Percentiles rank a stretch among this genome's conserved stretches.
Conservation (phyloP, 176 grass and related monocot genomes). For the Otatea glauca region DNA sequence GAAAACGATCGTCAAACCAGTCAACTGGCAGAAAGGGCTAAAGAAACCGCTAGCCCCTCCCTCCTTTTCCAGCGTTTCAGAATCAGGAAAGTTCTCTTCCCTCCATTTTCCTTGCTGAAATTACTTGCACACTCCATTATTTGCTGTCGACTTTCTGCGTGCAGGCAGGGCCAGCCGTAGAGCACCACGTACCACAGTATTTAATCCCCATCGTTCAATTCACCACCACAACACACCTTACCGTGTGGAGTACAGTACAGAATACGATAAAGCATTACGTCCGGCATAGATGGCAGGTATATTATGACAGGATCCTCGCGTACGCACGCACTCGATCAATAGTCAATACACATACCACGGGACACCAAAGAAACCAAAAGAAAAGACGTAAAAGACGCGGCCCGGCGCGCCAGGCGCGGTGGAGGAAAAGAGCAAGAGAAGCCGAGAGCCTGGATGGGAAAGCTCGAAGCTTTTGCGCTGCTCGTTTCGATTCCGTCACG, state of each 20-base stretch:
- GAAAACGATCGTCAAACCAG: background rate
- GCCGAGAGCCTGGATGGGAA: background rate
- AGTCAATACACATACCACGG: background rate
- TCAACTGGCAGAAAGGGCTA: too few species aligned
- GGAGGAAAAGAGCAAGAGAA: background rate
- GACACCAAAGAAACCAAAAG: background rate
- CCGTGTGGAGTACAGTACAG: background rate
- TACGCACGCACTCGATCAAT: background rate
- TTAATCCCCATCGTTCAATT: background rate
- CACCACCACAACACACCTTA: background rate
- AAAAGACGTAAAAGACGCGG: background rate
- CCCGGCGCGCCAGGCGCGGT: constrained; percentile 8
- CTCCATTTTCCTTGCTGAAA: background rate
- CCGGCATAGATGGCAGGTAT: background rate
- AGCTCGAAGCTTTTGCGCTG: constrained; percentile 28
- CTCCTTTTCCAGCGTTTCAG: background rate
- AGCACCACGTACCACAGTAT: too few species aligned
- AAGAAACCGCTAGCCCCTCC: too few species aligned
- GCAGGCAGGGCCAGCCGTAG: too few species aligned
- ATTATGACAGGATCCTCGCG: background rate
- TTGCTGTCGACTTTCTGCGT: too few species aligned
- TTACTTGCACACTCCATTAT: background rate
- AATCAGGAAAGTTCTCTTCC: background rate
- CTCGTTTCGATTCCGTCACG: background rate
- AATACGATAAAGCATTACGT: too few species aligned